phyloP scores from a whole-genome alignment of 1,284 basidiomycete genomes.

The Coniferiporia sulphurascens region DNA sequence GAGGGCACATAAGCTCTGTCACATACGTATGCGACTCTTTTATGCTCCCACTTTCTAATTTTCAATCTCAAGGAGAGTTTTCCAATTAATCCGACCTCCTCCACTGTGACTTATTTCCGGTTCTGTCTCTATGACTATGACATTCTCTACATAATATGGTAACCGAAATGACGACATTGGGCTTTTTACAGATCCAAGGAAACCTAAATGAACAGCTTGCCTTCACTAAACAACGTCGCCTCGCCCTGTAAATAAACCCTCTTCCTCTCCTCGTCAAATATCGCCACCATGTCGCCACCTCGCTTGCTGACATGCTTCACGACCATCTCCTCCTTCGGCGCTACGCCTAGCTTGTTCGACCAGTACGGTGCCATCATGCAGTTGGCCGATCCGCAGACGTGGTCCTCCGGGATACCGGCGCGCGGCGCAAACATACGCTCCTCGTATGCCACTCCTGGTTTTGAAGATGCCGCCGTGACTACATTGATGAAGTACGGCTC shows the following conservation, averaged over 20 bases:
- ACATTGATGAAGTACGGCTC: constrained; percentile 29
- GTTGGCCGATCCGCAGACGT: constrained; percentile 56
- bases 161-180: neutral
- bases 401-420: constrained; percentile 43
- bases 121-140: no score
- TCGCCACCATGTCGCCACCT: constrained; percentile 43
- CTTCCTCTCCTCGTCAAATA: constrained; percentile 32
- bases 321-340: constrained; percentile 27
- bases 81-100: no score
- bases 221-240: constrained; percentile 31
- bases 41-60: no score
- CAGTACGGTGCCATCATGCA: constrained; percentile 49
- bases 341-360: constrained; percentile 34
- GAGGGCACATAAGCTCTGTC: no score
- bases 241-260: constrained; percentile 36
- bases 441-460: constrained; percentile 36
- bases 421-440: constrained; percentile 51
- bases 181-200: neutral
- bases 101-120: no score
- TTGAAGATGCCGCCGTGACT: constrained; percentile 35
- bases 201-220: constrained; percentile 23
- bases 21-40: no score
- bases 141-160: no score
- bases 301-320: constrained; percentile 49
- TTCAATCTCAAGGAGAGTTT: no score